phyloP scores from a whole-genome alignment of 495 filamentous ascomycete species.

The Friedmanniomyces simplex region DNA sequence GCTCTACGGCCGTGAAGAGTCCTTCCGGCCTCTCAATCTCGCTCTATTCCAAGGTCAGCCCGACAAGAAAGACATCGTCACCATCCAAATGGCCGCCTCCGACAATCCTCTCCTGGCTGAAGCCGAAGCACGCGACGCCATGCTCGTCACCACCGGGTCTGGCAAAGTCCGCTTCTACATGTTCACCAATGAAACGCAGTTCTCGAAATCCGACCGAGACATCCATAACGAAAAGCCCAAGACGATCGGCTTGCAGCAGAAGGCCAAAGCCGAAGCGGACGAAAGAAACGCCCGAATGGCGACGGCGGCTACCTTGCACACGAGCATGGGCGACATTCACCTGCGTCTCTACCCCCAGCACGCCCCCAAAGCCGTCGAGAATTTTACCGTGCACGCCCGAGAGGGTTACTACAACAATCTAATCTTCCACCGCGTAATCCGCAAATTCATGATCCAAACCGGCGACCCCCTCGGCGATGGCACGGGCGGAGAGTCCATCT shows the following conservation, averaged over 20 bases:
- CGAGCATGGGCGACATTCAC: conserved; percentile 88
- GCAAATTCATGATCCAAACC: conserved; percentile 95
- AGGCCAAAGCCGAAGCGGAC: conserved; percentile 46
- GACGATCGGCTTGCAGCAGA: conserved; percentile 32
- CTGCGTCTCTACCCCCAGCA: conserved; percentile 87
- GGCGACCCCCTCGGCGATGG: conserved; percentile 93
- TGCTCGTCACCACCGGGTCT: conserved; percentile 71
- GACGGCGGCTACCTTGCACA: conserved; percentile 77
- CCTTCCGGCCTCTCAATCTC: conserved; percentile 69
- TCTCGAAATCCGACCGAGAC: conserved; percentile 78
- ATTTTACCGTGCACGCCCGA: conserved; percentile 86
- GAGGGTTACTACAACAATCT: conserved; percentile 93
- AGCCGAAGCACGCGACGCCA: conserved; percentile 82
- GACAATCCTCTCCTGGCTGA: conserved; percentile 88
- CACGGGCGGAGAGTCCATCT: conserved; percentile 92
- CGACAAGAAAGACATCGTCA: conserved; percentile 79
- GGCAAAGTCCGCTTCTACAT: conserved; percentile 95
- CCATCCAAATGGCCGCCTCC: conserved; percentile 95
- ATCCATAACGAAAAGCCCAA: conserved; percentile 89
- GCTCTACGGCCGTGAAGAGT: conserved; percentile 79
- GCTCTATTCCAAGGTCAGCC: conserved; percentile 93
- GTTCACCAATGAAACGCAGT: conserved; percentile 82
- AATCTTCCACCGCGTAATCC: conserved; percentile 94
- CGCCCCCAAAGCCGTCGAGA: conserved; percentile 94
- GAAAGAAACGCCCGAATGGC: conserved; percentile 46